These are phyloP conservation scores for Ochromonas danica DNA, from an alignment of 108 stramenopile species.

Conservation along the genomic window DNA sequence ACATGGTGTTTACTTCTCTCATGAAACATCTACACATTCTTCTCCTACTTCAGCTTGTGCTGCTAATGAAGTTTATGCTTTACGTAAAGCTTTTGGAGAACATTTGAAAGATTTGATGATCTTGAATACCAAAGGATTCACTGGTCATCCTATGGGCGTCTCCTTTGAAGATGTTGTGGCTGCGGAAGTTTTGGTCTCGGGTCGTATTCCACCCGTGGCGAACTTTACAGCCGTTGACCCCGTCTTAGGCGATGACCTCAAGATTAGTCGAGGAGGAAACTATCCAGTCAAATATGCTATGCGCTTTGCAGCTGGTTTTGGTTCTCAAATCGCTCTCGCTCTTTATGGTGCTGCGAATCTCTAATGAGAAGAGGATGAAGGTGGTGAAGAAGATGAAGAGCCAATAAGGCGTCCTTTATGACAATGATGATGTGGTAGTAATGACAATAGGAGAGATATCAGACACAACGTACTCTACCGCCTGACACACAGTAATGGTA, in stretches of 20 bases:
- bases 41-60: conserved; percentile 81
- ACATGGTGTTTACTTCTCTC: conserved; percentile 92
- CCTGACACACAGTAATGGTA: too few species aligned
- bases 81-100: conserved; percentile 84
- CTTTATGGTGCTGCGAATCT: conserved; percentile 69
- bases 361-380: not conserved
- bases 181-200: conserved; percentile 77
- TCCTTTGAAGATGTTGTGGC: conserved; percentile 92
- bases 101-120: conserved; percentile 76
- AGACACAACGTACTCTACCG: not conserved
- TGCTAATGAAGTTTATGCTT: conserved; percentile 82
- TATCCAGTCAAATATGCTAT: conserved; percentile 69
- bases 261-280: conserved; percentile 80
- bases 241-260: conserved; percentile 78
- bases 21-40: conserved; percentile 92
- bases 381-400: not conserved
- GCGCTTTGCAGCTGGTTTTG: conserved; percentile 93
- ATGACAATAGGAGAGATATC: not conserved
- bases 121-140: conserved; percentile 90
- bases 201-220: conserved; percentile 79
- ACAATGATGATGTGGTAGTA: not conserved
- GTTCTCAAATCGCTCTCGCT: conserved; percentile 89
- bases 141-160: conserved; percentile 95
- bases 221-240: conserved; percentile 74
- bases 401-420: not conserved